Evolutionary conservation across 805 yeast genomes (phyloP).

Genomic region (Ogataea thermomethanolica): DNA sequence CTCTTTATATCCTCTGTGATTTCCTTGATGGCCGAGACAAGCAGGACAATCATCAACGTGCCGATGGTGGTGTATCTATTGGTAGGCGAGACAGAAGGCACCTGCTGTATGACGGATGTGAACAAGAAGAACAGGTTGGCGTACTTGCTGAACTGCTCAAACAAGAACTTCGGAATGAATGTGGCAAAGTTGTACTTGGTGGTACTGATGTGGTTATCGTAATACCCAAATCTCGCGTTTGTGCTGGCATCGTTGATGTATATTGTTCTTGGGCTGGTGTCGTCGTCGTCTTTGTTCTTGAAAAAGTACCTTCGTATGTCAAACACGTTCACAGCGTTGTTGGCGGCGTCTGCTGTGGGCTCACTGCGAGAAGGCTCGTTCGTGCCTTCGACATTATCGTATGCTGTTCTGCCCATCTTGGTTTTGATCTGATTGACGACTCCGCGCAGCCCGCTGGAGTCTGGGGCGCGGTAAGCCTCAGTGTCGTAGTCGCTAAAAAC

Average conservation of each 20-base stretch:
- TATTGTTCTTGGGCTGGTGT: slow-evolving; percentile 57
- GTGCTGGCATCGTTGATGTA: slow-evolving; percentile 59
- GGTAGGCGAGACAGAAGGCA: slow-evolving; percentile 94
- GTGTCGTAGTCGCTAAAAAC: slow-evolving; percentile 9
- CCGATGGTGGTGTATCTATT: slow-evolving; percentile 94
- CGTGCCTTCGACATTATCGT: slow-evolving; percentile 21
- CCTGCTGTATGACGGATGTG: slow-evolving; percentile 93
- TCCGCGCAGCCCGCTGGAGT: slow-evolving; percentile 26
- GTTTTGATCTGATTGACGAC: slow-evolving; percentile 28
- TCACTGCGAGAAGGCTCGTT: slow-evolving; percentile 1
- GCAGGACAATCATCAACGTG: slow-evolving; percentile 76
- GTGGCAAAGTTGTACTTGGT: slow-evolving; percentile 94
- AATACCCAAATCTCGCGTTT: slow-evolving; percentile 54
- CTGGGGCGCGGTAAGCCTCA: slow-evolving; percentile 3
- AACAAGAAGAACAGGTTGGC: slow-evolving; percentile 91
- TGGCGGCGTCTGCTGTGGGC: slow-evolving; percentile 20
- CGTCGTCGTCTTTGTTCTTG: slow-evolving; percentile 19
- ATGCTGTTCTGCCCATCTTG: slow-evolving; percentile 26
- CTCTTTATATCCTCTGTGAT: slow-evolving; percentile 87
- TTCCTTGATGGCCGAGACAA: slow-evolving; percentile 92
- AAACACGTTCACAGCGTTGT: slow-evolving; percentile 24
- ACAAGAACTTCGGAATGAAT: slow-evolving; percentile 87
- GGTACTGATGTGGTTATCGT: slow-evolving; percentile 86
- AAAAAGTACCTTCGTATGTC: slow-evolving; percentile 29
- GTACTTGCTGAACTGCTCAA: slow-evolving; percentile 95